A percentile compares a stretch with the other conserved stretches of the same genome.
phyloP scores from a whole-genome alignment of 73 alveolate species.

The Paramecium tetraurelia region DNA sequence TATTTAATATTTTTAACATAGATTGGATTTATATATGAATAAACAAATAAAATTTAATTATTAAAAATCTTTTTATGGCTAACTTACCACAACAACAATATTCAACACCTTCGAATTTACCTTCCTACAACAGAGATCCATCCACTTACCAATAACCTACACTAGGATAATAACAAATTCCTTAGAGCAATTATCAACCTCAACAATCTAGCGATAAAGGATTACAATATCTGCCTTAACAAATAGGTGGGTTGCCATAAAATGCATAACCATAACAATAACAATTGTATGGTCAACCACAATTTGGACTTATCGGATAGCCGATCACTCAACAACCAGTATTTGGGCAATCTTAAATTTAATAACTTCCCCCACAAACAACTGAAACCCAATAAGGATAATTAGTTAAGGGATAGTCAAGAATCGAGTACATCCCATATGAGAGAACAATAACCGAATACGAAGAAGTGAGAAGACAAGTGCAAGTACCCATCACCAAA shows the following conservation, averaged over 20 bases:
- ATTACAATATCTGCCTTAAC: neutral
- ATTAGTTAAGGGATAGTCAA: slow-evolving; percentile 56
- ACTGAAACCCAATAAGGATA: neutral
- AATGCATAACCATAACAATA: neutral
- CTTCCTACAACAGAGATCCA: neutral
- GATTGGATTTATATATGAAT: neutral
- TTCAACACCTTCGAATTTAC: neutral
- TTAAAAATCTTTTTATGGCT: slow-evolving; percentile 3
- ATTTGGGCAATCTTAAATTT: neutral
- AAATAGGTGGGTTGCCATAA: neutral
- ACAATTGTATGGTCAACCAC: neutral
- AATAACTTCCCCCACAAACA: neutral
- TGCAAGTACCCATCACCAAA: slow-evolving; percentile 48
- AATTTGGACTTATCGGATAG: neutral
- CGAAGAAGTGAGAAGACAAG: slow-evolving; percentile 61
- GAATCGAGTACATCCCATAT: slow-evolving; percentile 62
- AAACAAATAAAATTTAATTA: neutral
- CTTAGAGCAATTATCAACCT: neutral
- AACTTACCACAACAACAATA: neutral
- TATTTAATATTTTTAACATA: neutral
- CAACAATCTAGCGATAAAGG: neutral
- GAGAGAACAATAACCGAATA: slow-evolving; percentile 63
- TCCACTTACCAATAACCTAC: neutral
- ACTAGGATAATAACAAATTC: neutral
- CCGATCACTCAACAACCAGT: neutral